A percentile compares a stretch with the other conserved stretches of the same genome.
Conservation (phyloP, 139 green algal genomes). For the Chlorella sp. region DNA sequence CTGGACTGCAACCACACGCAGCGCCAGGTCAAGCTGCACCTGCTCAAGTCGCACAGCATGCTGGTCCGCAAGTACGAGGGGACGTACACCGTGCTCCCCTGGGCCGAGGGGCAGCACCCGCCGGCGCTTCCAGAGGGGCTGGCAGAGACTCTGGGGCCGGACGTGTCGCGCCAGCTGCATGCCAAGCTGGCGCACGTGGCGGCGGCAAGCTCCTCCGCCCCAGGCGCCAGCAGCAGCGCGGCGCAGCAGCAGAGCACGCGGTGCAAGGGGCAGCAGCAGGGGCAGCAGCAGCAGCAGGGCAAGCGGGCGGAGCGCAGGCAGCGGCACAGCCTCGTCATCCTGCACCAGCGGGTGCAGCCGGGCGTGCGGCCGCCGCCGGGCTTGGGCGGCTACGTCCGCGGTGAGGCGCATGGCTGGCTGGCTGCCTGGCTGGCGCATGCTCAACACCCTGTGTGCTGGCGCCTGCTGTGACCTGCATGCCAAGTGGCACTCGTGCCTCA, state of each 20-base stretch:
- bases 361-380: not conserved
- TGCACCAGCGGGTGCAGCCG: slow-evolving; percentile 10
- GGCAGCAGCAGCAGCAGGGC: not conserved
- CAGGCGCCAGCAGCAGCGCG: too few species aligned
- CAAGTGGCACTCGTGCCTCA: too few species aligned
- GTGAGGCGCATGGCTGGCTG: too few species aligned
- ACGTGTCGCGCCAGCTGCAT: not conserved
- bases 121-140: not conserved
- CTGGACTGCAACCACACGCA: slow-evolving; percentile 19
- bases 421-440: too few species aligned
- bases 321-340: not conserved
- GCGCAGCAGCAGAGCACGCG: not conserved
- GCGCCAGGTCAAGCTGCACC: not conserved
- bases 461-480: too few species aligned
- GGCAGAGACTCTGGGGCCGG: not conserved
- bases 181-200: not conserved
- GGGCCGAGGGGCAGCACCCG: not conserved
- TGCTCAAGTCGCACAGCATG: not conserved
- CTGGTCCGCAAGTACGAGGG: not conserved
- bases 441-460: too few species aligned
- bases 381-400: slow-evolving; percentile 1
- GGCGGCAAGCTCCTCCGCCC: too few species aligned
- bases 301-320: not conserved
- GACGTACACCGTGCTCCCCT: not conserved
- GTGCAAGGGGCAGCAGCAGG: not conserved